Base-by-base conservation (phyloP, 345 rosid genomes). In the Clarkia xantiana region DNA sequence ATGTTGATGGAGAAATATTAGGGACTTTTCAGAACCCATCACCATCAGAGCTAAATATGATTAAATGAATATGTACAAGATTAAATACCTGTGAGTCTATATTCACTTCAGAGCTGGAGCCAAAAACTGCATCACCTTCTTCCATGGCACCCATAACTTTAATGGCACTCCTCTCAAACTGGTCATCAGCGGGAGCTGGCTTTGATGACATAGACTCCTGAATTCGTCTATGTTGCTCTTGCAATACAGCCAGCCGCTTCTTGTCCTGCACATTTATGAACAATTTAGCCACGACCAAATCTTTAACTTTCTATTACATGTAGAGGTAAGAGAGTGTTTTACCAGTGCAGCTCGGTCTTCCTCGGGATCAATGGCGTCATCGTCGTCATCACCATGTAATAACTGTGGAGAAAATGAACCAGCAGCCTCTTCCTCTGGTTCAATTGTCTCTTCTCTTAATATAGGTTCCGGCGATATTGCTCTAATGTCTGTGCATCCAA, bases 81-180 rank as follows among this genome's bases (percentile, higher is more conserved):
- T 25, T 64, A 14, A 6, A 12, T 44, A 76, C 94, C 87, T 89
- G 86, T 0, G 97, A 82, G 59, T 90, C 96, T 63, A 90, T 77
- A 70, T 76, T 86, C 40, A 90, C 84, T 78, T 90, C 97, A 15
- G 91, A 85, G 44, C 86, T 93, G 49, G 94, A 66, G 65, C 96
- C 96, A 68, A 90, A 83, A 48, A 81, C 73, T 14, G 88, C 94
- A 71, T 86, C 97, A 15, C 96, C 97, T 72, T 90, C 97, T 60
- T 90, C 97, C 85, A 83, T 79, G 29, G 70, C 73, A 60, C 97
- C 97, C 97, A 90, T 90, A 57, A 67, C 84, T 74, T 90, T 90
- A 61, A 81, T 72, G 61, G 94, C 95, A 76, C 81, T 90, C 60
- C 79, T 52, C 78, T 90, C 94, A 13, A 86, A 79, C 65, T 81